These are phyloP conservation scores for Triglochin maritima DNA, from an alignment of 106 monocot genomes.

Conservation along the genomic window DNA sequence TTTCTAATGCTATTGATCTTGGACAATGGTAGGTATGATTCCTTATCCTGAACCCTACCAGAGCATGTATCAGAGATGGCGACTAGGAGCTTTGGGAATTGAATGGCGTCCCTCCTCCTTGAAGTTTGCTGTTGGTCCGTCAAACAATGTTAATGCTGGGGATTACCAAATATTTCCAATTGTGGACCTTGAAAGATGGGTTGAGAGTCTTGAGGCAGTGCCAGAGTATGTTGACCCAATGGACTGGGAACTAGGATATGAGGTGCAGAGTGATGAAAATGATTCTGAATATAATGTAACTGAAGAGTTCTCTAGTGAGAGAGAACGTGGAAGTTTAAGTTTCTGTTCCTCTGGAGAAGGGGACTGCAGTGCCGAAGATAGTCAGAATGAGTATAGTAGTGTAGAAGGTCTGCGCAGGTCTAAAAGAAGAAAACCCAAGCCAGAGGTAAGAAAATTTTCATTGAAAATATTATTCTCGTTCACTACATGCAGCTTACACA, in stretches of 20 bases:
- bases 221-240: constrained; percentile 79
- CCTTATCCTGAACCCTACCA: constrained; percentile 97
- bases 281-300: constrained; percentile 94
- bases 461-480: too few relatives aligned
- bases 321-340: constrained; percentile 49
- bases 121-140: constrained; percentile 78
- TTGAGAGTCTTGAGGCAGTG: constrained; percentile 41
- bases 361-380: constrained; percentile 41
- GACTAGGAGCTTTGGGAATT: constrained; percentile 64
- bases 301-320: constrained; percentile 72
- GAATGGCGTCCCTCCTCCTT: constrained; percentile 90
- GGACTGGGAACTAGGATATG: constrained; percentile 85
- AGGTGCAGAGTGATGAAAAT: constrained; percentile 76
- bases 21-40: constrained; percentile 58
- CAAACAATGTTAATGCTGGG: constrained; percentile 48
- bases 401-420: constrained; percentile 62
- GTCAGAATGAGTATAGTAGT: constrained; percentile 24
- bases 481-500: too few relatives aligned
- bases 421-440: constrained; percentile 54
- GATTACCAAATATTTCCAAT: constrained; percentile 64
- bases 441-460: constrained; percentile 41
- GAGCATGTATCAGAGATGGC: constrained; percentile 68
- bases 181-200: constrained; percentile 70
- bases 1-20: too few relatives aligned
- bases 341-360: constrained; percentile 43